Base-by-base conservation (phyloP, 208 protist species). In the Leishmania martiniquensis region DNA sequence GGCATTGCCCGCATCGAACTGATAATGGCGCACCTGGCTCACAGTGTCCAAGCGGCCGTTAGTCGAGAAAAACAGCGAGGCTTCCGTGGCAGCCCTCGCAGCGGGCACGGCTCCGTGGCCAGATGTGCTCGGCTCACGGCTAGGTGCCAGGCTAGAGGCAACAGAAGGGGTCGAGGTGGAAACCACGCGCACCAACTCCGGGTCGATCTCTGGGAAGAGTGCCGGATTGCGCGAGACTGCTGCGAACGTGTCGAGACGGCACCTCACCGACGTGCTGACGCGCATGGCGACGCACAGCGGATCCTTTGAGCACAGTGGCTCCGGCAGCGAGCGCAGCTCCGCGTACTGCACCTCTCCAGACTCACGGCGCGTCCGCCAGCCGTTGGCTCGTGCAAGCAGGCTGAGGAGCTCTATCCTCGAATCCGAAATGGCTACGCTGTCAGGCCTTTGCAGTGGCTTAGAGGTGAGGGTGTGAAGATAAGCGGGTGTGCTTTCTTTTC, bases 311-410 rank as follows among this genome's bases (percentile, higher is more conserved):
- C 39, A 20, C 54, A 84, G n/a, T 22, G 51, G 67, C 49, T 62
- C 3, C 22, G 80, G 80, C 4, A 81, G 69, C 34, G n/a, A n/a
- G 54, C 54, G 72, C 25, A 87, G 80, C 54, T 83, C 79, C 1
- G 67, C 68, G n/a, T 78, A 79, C 49, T 82, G 68, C 6, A 81
- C 39, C 25, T 55, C 66, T 20, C 42, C 55, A 49, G 55, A 39
- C 49, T 87, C 79, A 29, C 75, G 74, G 29, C 76, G 42, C 20
- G 62, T n/a, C 13, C 68, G 37, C 83, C 83, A 87, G 54, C 79
- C 68, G 22, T 42, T 47, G 29, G 79, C 49, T 15, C 75, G 76
- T 1, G 83, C 79, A 9, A 87, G 79, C 17, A 73, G 47, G 2
- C 65, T 54, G 3, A 87, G 66, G 0, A 62, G 76, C 57, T 57